A percentile compares a stretch with the other conserved stretches of the same genome.
These are phyloP conservation scores for Umbelopsis sp. DNA, from an alignment of 371 early-diverging fungal species.

Conservation along the genomic window DNA sequence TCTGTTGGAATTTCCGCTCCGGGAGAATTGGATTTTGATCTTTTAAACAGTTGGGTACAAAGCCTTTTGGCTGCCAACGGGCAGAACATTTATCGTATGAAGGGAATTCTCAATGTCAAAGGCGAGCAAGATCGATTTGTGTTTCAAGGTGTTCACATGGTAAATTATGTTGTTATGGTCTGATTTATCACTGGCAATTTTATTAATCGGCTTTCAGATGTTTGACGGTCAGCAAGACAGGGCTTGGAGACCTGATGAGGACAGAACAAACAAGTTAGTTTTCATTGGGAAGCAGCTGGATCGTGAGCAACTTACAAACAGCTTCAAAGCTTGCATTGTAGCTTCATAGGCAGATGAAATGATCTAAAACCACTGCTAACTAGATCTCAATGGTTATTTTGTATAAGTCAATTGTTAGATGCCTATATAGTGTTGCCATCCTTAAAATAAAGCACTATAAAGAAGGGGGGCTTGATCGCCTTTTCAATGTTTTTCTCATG, in stretches of 20 bases:
- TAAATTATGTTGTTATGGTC: neutral
- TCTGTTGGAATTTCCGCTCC: constrained; percentile 30
- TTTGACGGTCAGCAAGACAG: constrained; percentile 38
- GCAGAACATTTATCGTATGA: constrained; percentile 37
- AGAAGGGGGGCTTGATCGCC: too few species aligned
- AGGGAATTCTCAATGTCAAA: constrained; percentile 37
- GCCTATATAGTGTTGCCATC: too few species aligned
- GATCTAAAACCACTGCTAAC: neutral
- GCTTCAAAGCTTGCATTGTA: constrained; percentile 31
- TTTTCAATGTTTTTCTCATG: too few species aligned
- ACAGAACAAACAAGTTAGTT: constrained; percentile 30
- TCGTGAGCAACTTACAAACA: constrained; percentile 24
- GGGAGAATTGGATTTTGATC: constrained; percentile 29
- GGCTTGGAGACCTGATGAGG: constrained; percentile 31
- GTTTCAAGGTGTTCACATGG: constrained; percentile 48
- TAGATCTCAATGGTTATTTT: too few species aligned
- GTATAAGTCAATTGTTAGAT: too few species aligned
- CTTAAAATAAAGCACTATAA: too few species aligned
- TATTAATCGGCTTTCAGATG: constrained; percentile 21
- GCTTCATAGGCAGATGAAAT: neutral
- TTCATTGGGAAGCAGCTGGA: constrained; percentile 42
- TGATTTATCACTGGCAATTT: neutral
- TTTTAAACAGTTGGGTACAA: constrained; percentile 35
- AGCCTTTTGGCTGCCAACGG: constrained; percentile 33
- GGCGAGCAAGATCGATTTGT: constrained; percentile 40